phyloP scores from a whole-genome alignment of 2,329 filamentous ascomycete genomes.

The Paracamarosporium sp. region DNA sequence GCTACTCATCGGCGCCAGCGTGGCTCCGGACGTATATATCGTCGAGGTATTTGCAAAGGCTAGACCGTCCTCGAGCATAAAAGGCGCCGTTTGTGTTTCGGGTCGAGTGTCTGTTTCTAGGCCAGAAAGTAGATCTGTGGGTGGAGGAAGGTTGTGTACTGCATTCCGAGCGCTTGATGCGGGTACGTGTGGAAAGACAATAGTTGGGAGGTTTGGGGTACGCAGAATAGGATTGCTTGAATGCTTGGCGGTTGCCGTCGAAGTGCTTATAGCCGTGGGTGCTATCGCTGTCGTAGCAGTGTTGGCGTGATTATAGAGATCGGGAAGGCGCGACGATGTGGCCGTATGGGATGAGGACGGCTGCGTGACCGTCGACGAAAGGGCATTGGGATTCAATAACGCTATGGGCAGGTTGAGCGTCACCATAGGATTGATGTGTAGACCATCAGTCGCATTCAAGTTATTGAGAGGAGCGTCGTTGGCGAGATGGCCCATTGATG shows the following conservation, averaged over 20 bases:
- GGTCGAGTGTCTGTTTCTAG: constrained; percentile 23
- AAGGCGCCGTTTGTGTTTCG: constrained; percentile 4
- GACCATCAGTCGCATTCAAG: constrained; percentile 24
- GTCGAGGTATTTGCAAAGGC: neutral
- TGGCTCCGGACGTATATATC: neutral
- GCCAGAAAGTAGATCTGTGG: constrained; percentile 39
- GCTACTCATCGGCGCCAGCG: constrained; percentile 1
- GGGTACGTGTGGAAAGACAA: constrained; percentile 40
- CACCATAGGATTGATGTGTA: constrained; percentile 38
- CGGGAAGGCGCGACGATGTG: neutral
- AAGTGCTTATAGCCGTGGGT: neutral
- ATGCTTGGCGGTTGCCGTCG: constrained; percentile 9
- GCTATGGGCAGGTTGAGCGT: constrained; percentile 34
- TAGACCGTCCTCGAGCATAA: constrained; percentile 17
- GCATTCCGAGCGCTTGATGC: constrained; percentile 30
- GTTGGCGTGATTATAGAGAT: neutral
- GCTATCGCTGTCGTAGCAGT: neutral
- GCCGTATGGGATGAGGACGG: constrained; percentile 5
- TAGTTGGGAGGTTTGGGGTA: constrained; percentile 38
- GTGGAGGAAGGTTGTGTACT: constrained; percentile 40
- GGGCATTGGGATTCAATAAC: constrained; percentile 11
- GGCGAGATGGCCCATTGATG: neutral
- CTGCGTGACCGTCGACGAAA: constrained; percentile 1
- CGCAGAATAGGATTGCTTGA: constrained; percentile 17
- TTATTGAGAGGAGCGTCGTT: constrained; percentile 18